Evolutionary conservation across 495 filamentous ascomycete genomes (phyloP), one percentile per base, ranked within the genome.

Genomic region (Filosporella fistucella): DNA sequence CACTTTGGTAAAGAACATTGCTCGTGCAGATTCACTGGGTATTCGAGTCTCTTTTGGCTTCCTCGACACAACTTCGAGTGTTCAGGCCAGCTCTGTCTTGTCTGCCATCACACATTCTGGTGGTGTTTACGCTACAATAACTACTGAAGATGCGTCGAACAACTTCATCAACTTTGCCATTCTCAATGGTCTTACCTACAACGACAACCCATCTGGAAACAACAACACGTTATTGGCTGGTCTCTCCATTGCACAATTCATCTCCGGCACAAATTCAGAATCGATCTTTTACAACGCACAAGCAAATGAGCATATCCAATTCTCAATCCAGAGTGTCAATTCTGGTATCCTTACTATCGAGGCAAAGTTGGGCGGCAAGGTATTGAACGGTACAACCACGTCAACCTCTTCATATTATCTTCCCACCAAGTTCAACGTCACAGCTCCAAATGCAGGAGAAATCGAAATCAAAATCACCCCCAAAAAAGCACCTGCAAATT

Each of bases 31-130:
- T 0, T 49, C 42, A 5, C 47, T 48, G 3, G 47, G 25, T 5
- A 35, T 58, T 3, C 66, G 65, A 22, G 57, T 55, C 22, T 60
- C 60, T 1, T 64, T 67, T 38, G 63, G 62, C 20, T 67, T 63
- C 20, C 30, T 45, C 6, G 42, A 45, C n/a, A 9, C 29, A 3
- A 32, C 38, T 14, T 47, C 45, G 6, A 34, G 33, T 21, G 54
- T 52, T n/a, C 48, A 55, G 21, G 36, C 26, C n/a, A 25, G 21
- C 20, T 16, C 42, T 25, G 42, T 64, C 13, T 55, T 63, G 6
- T 33, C 38, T 11, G 59, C 59, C 13, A 55, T 66, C 22, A 47
- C 56, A 21, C 38, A 54, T 5, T 60, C 59, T 38, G 59, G 61
- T n/a, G 63, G 63, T 20, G 47, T 58, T 20, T 63, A 63, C 42